A percentile compares a stretch with the other conserved stretches of the same genome.
phyloP scores from a whole-genome alignment of 192 early-diverging fungal genomes.

The Coemansia sp. region DNA sequence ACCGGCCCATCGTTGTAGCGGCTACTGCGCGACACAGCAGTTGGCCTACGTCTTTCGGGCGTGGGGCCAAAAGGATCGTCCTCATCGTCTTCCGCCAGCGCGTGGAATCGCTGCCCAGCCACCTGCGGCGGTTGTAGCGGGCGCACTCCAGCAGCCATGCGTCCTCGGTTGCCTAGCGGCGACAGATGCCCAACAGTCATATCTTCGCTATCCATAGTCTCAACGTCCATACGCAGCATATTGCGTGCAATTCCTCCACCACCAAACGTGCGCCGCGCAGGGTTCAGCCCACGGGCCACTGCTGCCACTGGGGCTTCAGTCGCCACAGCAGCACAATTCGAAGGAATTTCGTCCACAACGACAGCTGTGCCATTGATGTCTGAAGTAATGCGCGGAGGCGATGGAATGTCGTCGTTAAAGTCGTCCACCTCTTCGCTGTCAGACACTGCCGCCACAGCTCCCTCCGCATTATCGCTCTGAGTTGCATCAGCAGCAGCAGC shows the following conservation, averaged over 20 bases:
- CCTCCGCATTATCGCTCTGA: not conserved
- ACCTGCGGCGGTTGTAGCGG: conserved; percentile 8
- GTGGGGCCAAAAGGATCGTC: conserved; percentile 54
- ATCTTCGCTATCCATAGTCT: conserved; percentile 41
- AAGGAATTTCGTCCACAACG: conserved; percentile 9
- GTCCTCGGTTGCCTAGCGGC: conserved; percentile 40
- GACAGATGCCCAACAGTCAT: conserved; percentile 56
- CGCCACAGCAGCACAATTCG: not conserved
- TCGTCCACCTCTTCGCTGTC: conserved; percentile 14
- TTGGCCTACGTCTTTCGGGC: conserved; percentile 10
- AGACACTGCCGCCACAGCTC: not conserved
- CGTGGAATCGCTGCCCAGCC: conserved; percentile 17
- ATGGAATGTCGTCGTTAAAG: conserved; percentile 43
- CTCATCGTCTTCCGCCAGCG: conserved; percentile 27
- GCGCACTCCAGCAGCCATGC: conserved; percentile 9
- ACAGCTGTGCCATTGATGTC: conserved; percentile 36
- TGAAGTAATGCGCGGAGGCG: conserved; percentile 33
- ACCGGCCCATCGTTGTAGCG: conserved; percentile 4
- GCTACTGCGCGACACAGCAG: conserved; percentile 4
- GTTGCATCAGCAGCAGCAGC: not conserved
- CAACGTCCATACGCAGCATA: conserved; percentile 28
- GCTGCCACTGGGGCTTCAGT: not conserved
- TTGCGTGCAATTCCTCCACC: conserved; percentile 2
- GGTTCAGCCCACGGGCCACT: conserved; percentile 12
- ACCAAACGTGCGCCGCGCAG: conserved; percentile 36